Evolutionary conservation across 495 filamentous ascomycete species (phyloP), one percentile per base, ranked within the genome.

Genomic region (Penicillium macrosclerotiorum): DNA sequence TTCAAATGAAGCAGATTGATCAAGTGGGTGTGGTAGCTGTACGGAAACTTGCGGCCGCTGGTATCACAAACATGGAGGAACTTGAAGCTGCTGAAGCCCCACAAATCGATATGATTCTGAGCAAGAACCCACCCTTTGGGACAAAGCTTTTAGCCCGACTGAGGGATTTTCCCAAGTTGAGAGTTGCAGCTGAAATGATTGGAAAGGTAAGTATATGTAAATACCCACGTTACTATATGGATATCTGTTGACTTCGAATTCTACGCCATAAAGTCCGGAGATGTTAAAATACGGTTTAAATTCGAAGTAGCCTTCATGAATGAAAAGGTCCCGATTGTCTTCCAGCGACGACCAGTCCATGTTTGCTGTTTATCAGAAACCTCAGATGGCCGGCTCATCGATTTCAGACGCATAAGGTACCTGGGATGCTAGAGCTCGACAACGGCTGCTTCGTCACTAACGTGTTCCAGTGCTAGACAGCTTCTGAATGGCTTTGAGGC

Each of bases 1-100:
- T 84, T 13, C 88, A 96, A 43, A 79, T 98, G 62, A 90, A 87
- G 43, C 93, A 98, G 57, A 76, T 98, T 7, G 83, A 87, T 3
- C 79, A 83, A n/a, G 77, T 95, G 36, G 94, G 92, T 0, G 72
- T 83, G 11, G 89, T 84, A 3, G 77, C 81, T 5, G 82, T 93
- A 29, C 76, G 87, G 23, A 96, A 90, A 61, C 75, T 96, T 29
- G 83, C 83, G 6, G 75, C 74, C 43, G 80, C 81, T 27, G 84
- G 84, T 5, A 79, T 97, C 30, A 76, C 73, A 16, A 87, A 74
- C 20, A 76, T 98, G 8, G 77, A 88, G 46, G 76, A 74, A n/a
- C 69, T 98, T 22, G 84, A 83, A 35, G 63, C 59, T n/a, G 73
- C 77, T 9, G 82, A 92, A 25, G 65, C 83, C 24, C 74, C 82